Conservation (phyloP, 2,329 filamentous ascomycete genomes). For the Cytospora piceae region DNA sequence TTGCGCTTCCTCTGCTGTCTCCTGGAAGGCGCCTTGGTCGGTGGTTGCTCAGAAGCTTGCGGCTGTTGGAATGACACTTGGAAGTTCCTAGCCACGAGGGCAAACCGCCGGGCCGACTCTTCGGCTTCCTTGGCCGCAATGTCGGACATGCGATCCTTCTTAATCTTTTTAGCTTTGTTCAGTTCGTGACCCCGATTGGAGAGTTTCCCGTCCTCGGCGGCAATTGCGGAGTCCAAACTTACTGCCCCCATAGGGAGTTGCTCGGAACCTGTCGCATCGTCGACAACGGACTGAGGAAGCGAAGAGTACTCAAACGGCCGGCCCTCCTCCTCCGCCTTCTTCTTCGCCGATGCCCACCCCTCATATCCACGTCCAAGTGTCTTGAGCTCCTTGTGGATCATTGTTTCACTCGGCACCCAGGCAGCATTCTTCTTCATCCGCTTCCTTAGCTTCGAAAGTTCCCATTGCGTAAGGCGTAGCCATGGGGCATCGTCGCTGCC, state of each 20-base stretch:
- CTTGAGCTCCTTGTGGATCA: constrained; percentile 80
- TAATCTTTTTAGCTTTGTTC: constrained; percentile 77
- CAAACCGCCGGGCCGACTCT: constrained; percentile 41
- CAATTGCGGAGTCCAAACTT: constrained; percentile 56
- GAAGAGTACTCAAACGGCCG: constrained; percentile 56
- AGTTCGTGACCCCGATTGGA: constrained; percentile 77
- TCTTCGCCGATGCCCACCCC: constrained; percentile 64
- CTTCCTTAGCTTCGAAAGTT: constrained; percentile 73
- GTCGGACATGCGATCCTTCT: constrained; percentile 66
- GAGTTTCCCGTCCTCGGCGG: constrained; percentile 64
- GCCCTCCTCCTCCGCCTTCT: constrained; percentile 68
- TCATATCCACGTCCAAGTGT: constrained; percentile 69
- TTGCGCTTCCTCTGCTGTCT: constrained; percentile 41
- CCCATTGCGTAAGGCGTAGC: constrained; percentile 67
- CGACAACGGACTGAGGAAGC: constrained; percentile 47
- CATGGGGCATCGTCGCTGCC: constrained; percentile 66
- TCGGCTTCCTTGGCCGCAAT: constrained; percentile 64
- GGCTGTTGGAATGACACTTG: constrained; percentile 33
- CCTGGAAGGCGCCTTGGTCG: constrained; percentile 30
- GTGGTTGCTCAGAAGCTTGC: constrained; percentile 25
- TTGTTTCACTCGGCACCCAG: constrained; percentile 83
- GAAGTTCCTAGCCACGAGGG: constrained; percentile 37
- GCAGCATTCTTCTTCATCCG: constrained; percentile 91
- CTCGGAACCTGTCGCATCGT: constrained; percentile 54
- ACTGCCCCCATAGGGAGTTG: constrained; percentile 64